phyloP scores from a whole-genome alignment of 441 rosid species.

The Jatropha podagrica region DNA sequence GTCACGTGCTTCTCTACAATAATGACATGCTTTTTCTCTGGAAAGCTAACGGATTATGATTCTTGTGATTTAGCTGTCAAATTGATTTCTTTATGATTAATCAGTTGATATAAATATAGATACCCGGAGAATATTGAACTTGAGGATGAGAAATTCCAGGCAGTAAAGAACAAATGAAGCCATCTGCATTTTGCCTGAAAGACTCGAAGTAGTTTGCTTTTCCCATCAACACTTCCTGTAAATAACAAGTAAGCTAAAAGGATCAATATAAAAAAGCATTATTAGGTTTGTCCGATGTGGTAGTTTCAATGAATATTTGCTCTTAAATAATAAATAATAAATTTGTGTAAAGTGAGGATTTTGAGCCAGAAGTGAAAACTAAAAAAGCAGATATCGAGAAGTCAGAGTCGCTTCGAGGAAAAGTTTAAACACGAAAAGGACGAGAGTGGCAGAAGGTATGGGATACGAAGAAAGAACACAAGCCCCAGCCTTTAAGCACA shows the following conservation, averaged over 20 bases:
- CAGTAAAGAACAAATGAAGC: constrained; percentile 79
- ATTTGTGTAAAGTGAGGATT: too few species aligned
- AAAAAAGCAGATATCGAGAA: constrained; percentile 22
- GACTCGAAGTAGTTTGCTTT: constrained; percentile 77
- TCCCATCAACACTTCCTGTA: constrained; percentile 94
- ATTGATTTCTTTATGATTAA: background rate
- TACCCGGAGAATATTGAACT: constrained; percentile 96
- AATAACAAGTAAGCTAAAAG: background rate
- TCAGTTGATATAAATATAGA: background rate
- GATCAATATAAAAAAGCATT: background rate
- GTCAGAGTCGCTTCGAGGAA: constrained; percentile 25
- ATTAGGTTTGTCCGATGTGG: constrained; percentile 1
- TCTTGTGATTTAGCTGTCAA: constrained; percentile 19
- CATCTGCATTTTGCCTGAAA: constrained; percentile 89
- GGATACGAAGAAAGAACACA: constrained; percentile 41
- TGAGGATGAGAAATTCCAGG: constrained; percentile 91
- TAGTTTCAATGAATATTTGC: constrained; percentile 12
- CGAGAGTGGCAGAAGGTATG: constrained; percentile 25
- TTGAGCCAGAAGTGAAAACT: background rate
- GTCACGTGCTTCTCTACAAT: constrained; percentile 18
- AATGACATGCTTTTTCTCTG: constrained; percentile 3
- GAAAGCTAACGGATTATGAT: background rate
- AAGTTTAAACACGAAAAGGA: constrained; percentile 22
- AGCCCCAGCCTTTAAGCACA: constrained; percentile 52
- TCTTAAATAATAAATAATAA: background rate